phyloP scores from a whole-genome alignment of 1,284 basidiomycete species.

The Boletus sp. region DNA sequence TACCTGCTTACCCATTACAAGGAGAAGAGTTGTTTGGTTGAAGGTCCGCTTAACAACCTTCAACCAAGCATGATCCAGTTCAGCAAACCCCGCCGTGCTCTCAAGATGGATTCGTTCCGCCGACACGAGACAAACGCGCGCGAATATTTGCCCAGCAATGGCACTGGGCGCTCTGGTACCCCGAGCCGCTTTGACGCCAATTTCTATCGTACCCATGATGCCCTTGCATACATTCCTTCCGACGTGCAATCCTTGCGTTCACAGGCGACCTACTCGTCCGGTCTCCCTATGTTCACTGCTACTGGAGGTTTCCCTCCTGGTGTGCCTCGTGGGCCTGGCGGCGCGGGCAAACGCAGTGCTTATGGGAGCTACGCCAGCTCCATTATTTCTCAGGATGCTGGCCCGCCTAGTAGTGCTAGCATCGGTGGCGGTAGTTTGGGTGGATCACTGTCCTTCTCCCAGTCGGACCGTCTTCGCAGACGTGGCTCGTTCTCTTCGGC shows the following conservation, averaged over 20 bases:
- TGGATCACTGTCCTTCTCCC: slow-evolving; percentile 70
- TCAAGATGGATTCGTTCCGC: slow-evolving; percentile 88
- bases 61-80: slow-evolving; percentile 99
- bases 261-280: slow-evolving; percentile 90
- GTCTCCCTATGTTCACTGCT: slow-evolving; percentile 79
- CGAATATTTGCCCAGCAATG: slow-evolving; percentile 51
- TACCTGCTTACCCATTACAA: slow-evolving; percentile 99
- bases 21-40: slow-evolving; percentile 91
- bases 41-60: slow-evolving; percentile 94
- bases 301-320: slow-evolving; percentile 67
- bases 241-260: slow-evolving; percentile 93
- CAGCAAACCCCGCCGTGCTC: slow-evolving; percentile 86
- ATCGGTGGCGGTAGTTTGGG: slow-evolving; percentile 46
- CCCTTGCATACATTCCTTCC: slow-evolving; percentile 91
- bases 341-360: slow-evolving; percentile 61
- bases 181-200: slow-evolving; percentile 90
- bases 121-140: slow-evolving; percentile 85
- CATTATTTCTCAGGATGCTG: slow-evolving; percentile 86
- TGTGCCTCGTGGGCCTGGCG: slow-evolving; percentile 54
- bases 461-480: slow-evolving; percentile 68
- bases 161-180: slow-evolving; percentile 63
- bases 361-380: slow-evolving; percentile 88
- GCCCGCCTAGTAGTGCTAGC: slow-evolving; percentile 51
- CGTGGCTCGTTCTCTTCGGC: slow-evolving; percentile 74
- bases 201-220: slow-evolving; percentile 95